Evolutionary conservation across 345 rosid genomes (phyloP).

Genomic region (Citrus mangshanensis): DNA sequence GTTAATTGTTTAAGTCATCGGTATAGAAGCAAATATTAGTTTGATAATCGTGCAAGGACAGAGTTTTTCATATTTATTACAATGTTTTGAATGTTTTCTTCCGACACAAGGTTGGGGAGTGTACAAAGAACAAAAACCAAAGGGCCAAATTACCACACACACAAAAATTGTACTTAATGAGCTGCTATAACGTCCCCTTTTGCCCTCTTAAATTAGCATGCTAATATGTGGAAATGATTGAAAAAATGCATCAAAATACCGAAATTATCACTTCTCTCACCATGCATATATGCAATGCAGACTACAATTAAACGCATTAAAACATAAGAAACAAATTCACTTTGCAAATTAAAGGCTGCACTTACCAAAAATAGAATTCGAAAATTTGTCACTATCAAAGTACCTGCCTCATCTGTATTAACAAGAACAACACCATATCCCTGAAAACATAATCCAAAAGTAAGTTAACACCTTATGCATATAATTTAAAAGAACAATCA

Average conservation of each 20-base stretch:
- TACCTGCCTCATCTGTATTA: conserved; percentile 81
- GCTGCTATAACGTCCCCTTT: neutral
- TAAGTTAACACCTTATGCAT: neutral
- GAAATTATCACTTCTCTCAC: neutral
- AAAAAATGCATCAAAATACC: conserved; percentile 5
- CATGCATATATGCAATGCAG: conserved; percentile 1
- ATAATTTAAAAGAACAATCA: neutral
- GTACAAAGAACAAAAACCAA: neutral
- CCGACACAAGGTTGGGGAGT: neutral
- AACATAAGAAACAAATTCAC: neutral
- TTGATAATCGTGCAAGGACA: too few species aligned
- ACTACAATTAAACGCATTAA: neutral
- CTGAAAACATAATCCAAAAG: conserved; percentile 43
- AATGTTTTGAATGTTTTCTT: neutral
- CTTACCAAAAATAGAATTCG: conserved; percentile 93
- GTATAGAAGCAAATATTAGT: neutral
- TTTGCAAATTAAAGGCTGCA: neutral
- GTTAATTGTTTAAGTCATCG: neutral
- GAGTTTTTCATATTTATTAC: neutral
- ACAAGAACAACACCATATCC: conserved; percentile 80
- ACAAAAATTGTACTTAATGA: too few species aligned
- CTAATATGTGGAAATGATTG: conserved; percentile 1
- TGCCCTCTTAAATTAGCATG: neutral
- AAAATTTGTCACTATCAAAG: conserved; percentile 79
- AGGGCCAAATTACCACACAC: neutral